Evolutionary conservation across 2,329 filamentous ascomycete species (phyloP), one percentile per base, ranked within the genome.

Genomic region (Aspergillus fumigatus): DNA sequence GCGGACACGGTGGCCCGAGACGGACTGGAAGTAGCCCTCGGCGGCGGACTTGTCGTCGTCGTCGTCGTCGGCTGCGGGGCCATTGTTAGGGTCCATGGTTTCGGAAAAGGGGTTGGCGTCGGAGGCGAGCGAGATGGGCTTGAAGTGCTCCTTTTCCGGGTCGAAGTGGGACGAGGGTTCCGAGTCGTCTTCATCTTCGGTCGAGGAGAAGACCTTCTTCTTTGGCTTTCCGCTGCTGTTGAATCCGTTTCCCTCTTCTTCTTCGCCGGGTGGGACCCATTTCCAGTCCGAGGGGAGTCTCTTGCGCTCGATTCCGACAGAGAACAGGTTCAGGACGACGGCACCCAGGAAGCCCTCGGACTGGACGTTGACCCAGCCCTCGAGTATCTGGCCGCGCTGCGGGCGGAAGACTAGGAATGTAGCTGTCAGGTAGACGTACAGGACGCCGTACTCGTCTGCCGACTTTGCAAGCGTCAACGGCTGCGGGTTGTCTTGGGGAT

Each of bases 321-420:
- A 96, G 80, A 97, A 97, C 62, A 91, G 85, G 72, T 93, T 93
- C 76, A 91, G 92, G 72, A 91, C 94, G 10, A 95, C 85, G 2
- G 97, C 83, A 21, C 93, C 92, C 6, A 99, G 82, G 69, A 97
- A 91, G 6, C 90, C 91, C 65, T 94, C 90, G 50, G 88, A 93
- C 70, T 96, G 90, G 29, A 97, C 80, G 67, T 93, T 94, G 55
- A 97, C 83, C 63, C 82, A 87, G 10, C 91, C 94, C 63, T 92
- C 87, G 69, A 97, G 82, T 74, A 83, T 85, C 8, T 86, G 84
- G 38, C 90, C 89, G 48, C 84, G 83, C 53, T 82, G 79, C 0
- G 94, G 93, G 32, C 88, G 83, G 71, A 96, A 95, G 19, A 97
- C 77, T 48, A 95, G 80, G 60, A 96, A 88, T 23, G 95, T 91